These are phyloP conservation scores for Tolypocladium pustulatum DNA, from an alignment of 2,329 filamentous ascomycete genomes.

Conservation along the genomic window DNA sequence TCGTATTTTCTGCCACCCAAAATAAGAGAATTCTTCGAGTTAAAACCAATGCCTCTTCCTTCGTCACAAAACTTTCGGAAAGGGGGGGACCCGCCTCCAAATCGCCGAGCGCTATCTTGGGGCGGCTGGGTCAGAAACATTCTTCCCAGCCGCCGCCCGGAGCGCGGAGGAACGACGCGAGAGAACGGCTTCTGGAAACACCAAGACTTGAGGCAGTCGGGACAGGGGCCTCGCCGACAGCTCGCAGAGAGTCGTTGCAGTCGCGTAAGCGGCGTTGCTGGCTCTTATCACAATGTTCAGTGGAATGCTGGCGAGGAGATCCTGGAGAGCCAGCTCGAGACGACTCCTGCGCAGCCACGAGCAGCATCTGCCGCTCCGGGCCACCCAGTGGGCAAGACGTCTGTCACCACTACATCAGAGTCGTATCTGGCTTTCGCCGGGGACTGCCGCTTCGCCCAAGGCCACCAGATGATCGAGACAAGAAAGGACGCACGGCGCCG, in stretches of 20 bases:
- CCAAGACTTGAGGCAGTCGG: slow-evolving; percentile 4
- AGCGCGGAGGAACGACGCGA: slow-evolving; percentile 38
- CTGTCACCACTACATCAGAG: neutral
- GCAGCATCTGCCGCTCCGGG: too few relatives aligned
- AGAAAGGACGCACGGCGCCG: slow-evolving; percentile 21
- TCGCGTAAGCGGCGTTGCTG: slow-evolving; percentile 9
- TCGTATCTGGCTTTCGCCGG: neutral
- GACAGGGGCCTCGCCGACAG: slow-evolving; percentile 1
- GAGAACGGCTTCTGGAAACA: slow-evolving; percentile 17
- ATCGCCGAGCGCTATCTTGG: slow-evolving; percentile 16
- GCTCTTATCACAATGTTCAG: slow-evolving; percentile 19
- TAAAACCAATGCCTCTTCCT: neutral
- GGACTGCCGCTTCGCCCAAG: neutral
- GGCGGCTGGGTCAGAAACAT: slow-evolving; percentile 32
- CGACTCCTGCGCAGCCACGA: neutral
- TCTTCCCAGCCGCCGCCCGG: slow-evolving; percentile 36
- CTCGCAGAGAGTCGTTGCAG: slow-evolving; percentile 8
- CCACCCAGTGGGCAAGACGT: neutral
- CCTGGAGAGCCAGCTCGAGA: slow-evolving; percentile 3
- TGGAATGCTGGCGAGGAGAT: slow-evolving; percentile 25
- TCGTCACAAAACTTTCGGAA: neutral
- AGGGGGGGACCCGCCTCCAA: neutral
- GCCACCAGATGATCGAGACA: slow-evolving; percentile 8
- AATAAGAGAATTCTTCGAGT: slow-evolving; percentile 7
- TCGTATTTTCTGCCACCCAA: slow-evolving; percentile 11